Conservation (phyloP, 768 basidiomycete species). For the Trametes elegans region DNA sequence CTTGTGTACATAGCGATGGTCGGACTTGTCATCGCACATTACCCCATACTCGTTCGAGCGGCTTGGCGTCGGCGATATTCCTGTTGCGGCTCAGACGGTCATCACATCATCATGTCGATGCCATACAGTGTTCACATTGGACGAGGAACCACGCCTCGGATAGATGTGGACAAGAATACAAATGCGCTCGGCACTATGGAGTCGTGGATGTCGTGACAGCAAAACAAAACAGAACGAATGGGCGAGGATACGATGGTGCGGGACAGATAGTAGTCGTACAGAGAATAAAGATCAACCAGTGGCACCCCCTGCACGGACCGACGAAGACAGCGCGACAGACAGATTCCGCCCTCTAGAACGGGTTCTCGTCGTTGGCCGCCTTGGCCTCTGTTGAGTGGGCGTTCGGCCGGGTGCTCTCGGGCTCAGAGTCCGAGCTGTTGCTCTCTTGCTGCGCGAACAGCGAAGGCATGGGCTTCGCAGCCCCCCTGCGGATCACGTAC, state of each 20-base stretch:
- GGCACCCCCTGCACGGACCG: no score
- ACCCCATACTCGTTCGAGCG: background rate
- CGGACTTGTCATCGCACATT: background rate
- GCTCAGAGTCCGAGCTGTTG: constrained; percentile 24
- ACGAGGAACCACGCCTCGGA: constrained; percentile 21
- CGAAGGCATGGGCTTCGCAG: constrained; percentile 52
- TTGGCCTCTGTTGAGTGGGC: constrained; percentile 30
- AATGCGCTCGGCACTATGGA: constrained; percentile 17
- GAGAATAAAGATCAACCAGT: constrained; percentile 9
- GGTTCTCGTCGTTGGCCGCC: constrained; percentile 62
- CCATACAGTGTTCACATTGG: constrained; percentile 4
- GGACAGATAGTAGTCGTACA: constrained; percentile 11
- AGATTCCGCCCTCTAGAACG: constrained; percentile 48
- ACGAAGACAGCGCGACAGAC: background rate
- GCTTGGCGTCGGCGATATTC: no score
- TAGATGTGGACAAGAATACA: constrained; percentile 16
- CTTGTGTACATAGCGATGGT: no score
- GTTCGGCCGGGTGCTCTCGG: constrained; percentile 33
- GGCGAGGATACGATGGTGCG: constrained; percentile 13
- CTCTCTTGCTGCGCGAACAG: constrained; percentile 52
- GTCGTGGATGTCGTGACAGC: constrained; percentile 20
- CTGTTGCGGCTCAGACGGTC: background rate
- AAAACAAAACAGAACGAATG: constrained; percentile 21
- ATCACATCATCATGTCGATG: background rate
- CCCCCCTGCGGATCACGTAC: constrained; percentile 43